Evolutionary conservation across 2,329 filamentous ascomycete species (phyloP), one percentile per base, ranked within the genome.

Genomic region (Aschersonia sp.): DNA sequence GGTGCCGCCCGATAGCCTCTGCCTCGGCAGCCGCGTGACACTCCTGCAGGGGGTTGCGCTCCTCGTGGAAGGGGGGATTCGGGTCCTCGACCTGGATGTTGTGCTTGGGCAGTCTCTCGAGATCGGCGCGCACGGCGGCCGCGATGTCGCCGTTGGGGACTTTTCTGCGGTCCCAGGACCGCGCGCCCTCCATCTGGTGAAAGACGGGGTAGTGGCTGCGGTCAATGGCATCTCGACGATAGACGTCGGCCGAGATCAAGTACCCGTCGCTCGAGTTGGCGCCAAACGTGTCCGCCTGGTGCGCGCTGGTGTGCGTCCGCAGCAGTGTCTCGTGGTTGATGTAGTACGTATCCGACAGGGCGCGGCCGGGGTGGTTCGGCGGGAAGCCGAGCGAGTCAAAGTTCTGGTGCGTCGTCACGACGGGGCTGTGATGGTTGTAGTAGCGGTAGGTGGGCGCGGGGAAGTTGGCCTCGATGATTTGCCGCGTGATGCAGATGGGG

Each of bases 341-440:
- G 65, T 98, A 98, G 71, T 97, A 98, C 1, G 92, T 97, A 66
- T 98, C 92, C 11, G 86, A 90, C 55, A 79, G 79, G 54, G 79
- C 85, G 46, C 92, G 83, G 50, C 92, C 92, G 4, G 88, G 85
- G 58, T 98, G 92, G 62, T 96, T 85, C 6, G 72, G 59, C 0
- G 89, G 84, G 60, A 98, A 97, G 43, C 89, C 89, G 6, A 98
- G 72, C n/a, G 89, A 92, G 66, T 98, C 92, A 61, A 98, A 98
- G 64, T 98, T 98, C 60, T 96, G 85, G 9, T 72, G 67, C 2
- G 87, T 85, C 35, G 83, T 81, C 30, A 97, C 92, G 41, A 96
- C 80, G 1, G 92, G 90, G 55, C 83, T 81, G 58, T 89, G 78
- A 47, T 79, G 71, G 59, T 87, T 87, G 70, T 96, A 79, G 57